A percentile compares a stretch with the other conserved stretches of the same genome.
Conservation (phyloP, 345 rosid genomes). For the Geranium brycei region DNA sequence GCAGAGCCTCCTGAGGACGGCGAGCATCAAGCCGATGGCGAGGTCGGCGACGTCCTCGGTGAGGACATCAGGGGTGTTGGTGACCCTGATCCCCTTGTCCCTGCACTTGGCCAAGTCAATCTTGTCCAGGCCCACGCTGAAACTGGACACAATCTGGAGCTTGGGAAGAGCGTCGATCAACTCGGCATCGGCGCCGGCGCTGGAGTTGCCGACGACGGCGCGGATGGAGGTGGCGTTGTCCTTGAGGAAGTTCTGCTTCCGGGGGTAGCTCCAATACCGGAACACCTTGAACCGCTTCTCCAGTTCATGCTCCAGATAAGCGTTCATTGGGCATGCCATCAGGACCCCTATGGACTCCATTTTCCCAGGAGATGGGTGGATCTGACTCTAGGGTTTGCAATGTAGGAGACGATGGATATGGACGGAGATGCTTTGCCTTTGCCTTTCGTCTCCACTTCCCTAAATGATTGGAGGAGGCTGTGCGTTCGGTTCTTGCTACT, state of each 20-base stretch:
- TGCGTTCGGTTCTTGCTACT: no score
- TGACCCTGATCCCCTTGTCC: constrained; percentile 48
- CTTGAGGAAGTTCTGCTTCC: constrained; percentile 20
- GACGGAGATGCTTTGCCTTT: no score
- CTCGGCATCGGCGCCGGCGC: constrained; percentile 36
- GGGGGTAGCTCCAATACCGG: constrained; percentile 30
- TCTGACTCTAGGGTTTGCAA: background rate
- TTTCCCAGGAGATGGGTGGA: constrained; percentile 1
- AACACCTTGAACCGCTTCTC: constrained; percentile 31
- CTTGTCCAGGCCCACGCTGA: constrained; percentile 53
- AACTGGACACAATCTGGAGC: constrained; percentile 45
- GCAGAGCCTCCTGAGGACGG: constrained; percentile 40
- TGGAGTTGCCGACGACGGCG: constrained; percentile 33
- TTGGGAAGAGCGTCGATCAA: constrained; percentile 41
- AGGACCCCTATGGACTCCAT: constrained; percentile 42
- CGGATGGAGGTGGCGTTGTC: constrained; percentile 20
- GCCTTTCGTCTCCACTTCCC: no score
- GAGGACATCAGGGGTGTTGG: constrained; percentile 57
- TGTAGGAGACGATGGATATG: no score
- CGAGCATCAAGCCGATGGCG: constrained; percentile 43
- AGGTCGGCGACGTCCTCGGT: constrained; percentile 55
- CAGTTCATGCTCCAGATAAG: constrained; percentile 40
- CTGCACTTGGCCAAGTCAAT: constrained; percentile 39
- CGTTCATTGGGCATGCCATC: constrained; percentile 35
- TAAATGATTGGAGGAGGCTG: no score